Evolutionary conservation across 495 filamentous ascomycete genomes (phyloP).

Genomic region (Penicillium turbatum): DNA sequence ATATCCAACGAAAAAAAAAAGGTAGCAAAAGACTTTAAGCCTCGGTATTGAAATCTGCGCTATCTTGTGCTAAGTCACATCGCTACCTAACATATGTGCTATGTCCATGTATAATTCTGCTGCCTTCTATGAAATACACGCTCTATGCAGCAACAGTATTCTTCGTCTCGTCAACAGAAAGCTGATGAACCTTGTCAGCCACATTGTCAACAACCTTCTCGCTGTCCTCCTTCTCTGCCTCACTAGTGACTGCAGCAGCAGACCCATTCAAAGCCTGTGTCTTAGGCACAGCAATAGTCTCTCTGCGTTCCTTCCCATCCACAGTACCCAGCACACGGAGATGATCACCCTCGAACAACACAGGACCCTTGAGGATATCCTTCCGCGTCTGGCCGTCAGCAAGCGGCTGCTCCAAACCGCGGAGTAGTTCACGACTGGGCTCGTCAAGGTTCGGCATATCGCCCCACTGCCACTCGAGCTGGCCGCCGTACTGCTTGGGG

Average conservation of each 20-base stretch:
- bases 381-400: conserved; percentile 28
- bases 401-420: conserved; percentile 30
- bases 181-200: conserved; percentile 17
- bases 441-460: conserved; percentile 68
- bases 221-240: background rate
- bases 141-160: conserved; percentile 19
- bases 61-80: background rate
- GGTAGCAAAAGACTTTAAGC: background rate
- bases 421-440: conserved; percentile 44
- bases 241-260: too few species aligned
- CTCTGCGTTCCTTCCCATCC: conserved; percentile 36
- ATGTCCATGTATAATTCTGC: background rate
- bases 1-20: conserved; percentile 1
- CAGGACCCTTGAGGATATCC: conserved; percentile 37
- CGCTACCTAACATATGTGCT: background rate
- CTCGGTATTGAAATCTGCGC: background rate
- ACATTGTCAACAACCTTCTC: conserved; percentile 16
- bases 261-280: background rate
- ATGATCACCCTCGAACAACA: conserved; percentile 38
- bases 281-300: conserved; percentile 29
- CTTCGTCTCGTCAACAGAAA: conserved; percentile 11
- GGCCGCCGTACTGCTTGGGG: conserved; percentile 78
- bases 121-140: conserved; percentile 5
- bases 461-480: conserved; percentile 75
- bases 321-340: conserved; percentile 40